These are phyloP conservation scores for Amphicarpaea edgeworthii DNA, from an alignment of 306 rosid species.

Conservation along the genomic window DNA sequence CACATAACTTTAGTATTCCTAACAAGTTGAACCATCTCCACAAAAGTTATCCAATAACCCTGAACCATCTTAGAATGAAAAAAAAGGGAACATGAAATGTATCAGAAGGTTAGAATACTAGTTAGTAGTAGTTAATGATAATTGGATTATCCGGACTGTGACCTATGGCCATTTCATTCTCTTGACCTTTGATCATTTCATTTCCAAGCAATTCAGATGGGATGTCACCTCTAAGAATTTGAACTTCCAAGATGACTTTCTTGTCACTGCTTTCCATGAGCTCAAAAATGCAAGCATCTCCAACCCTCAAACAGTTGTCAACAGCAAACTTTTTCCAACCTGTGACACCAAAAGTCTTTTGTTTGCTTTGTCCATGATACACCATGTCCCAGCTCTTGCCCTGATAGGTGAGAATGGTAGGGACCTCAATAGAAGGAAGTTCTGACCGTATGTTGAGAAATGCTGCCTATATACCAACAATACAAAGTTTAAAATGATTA, in stretches of 20 bases:
- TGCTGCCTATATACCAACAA: constrained; percentile 49
- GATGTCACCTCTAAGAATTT: constrained; percentile 76
- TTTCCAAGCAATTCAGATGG: constrained; percentile 48
- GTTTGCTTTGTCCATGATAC: constrained; percentile 39
- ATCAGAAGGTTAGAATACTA: constrained; percentile 36
- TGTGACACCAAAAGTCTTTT: constrained; percentile 7
- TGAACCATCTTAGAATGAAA: constrained; percentile 10
- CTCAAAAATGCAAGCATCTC: constrained; percentile 75
- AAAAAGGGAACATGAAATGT: neutral
- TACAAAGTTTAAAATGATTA: constrained; percentile 20
- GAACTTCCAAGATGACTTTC: constrained; percentile 56
- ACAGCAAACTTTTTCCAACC: constrained; percentile 58
- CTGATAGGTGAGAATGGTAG: constrained; percentile 39
- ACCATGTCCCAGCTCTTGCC: constrained; percentile 58
- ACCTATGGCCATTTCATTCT: constrained; percentile 17
- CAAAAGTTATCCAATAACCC: constrained; percentile 5
- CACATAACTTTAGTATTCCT: constrained; percentile 12
- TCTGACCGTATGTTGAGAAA: neutral
- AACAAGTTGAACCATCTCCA: neutral
- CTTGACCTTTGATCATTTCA: neutral
- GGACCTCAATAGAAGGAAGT: constrained; percentile 51
- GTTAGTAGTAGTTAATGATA: constrained; percentile 46
- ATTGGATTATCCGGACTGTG: constrained; percentile 45
- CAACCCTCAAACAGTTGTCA: constrained; percentile 60
- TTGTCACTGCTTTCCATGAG: constrained; percentile 44